Base-by-base conservation (phyloP, 2,329 filamentous ascomycete species). In the Aspergillus ochraceus region DNA sequence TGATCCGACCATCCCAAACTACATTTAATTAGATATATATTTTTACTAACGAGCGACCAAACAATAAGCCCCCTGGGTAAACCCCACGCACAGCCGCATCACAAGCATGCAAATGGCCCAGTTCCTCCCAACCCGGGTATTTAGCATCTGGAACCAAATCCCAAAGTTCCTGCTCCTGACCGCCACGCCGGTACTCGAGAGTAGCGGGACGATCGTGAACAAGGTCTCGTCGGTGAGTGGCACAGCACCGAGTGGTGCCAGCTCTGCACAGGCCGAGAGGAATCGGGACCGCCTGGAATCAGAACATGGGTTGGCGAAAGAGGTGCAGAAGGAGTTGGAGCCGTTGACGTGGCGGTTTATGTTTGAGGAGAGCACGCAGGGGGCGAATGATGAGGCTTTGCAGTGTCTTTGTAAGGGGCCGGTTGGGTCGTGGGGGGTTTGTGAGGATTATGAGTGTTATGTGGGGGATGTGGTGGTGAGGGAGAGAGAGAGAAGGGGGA, bases 51-150 rank as follows among this genome's bases (percentile, higher is more conserved):
- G 26, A 29, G 26, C 9, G 2, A 29, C 26, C 2, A 29, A 42
- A 42, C 14, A 42, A 24, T 5, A 71, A 75, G 77, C 75, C 3
- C 78, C 78, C 0, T 83, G 75, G 73, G 78, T 82, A 3, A 74
- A 79, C 54, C 72, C 73, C 51, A 65, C 70, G 1, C 66, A 75
- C 55, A 79, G 77, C 0, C 68, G 66, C 11, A 70, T 71, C 3
- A 70, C 68, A n/a, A 19, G 52, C 2, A 62, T 70, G 70, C 68
- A 68, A 59, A 57, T 66, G 19, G 67, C 65, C 2, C 67, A 70
- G 14, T 70, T 66, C 39, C 49, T 73, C 1, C 71, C 71, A 0
- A 54, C 51, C 1, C 66, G 62, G 22, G 67, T 64, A 2, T 73
- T 73, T 52, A 46, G 39, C 6, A 1, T 68, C 10, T 73, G 69